Percentiles rank a stretch among this genome's conserved stretches.
These are phyloP conservation scores for Leucaena leucocephala DNA, from an alignment of 306 rosid species.

Conservation along the genomic window DNA sequence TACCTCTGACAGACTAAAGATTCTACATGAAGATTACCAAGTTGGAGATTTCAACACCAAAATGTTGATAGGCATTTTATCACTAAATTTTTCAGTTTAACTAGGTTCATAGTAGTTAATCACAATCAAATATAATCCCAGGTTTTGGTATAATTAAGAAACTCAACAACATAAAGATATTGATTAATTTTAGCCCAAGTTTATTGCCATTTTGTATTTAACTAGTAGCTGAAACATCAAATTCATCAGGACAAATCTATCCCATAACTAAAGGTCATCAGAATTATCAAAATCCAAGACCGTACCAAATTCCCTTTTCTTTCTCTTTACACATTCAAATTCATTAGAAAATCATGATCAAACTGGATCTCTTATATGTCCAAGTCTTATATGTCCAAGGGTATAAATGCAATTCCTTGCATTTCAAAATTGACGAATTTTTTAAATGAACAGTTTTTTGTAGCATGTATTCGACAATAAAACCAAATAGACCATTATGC, in stretches of 20 bases:
- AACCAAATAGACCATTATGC: constrained; percentile 8
- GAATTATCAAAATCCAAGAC: not conserved
- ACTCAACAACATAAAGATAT: constrained; percentile 1
- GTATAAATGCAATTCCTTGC: not conserved
- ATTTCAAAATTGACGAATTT: not conserved
- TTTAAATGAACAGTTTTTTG: not conserved
- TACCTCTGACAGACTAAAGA: not conserved
- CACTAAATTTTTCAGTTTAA: not conserved
- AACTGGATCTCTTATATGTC: not conserved
- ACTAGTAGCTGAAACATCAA: not conserved
- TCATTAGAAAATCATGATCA: constrained; percentile 3
- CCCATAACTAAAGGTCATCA: not conserved
- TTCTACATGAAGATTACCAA: constrained; percentile 2
- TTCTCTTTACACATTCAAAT: not conserved
- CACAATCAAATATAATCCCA: not conserved
- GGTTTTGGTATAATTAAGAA: not conserved
- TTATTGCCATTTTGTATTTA: not conserved
- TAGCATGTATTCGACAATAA: not conserved
- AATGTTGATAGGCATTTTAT: not conserved
- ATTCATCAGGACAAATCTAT: not conserved
- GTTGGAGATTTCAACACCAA: not conserved
- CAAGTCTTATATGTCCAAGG: not conserved
- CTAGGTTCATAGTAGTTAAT: not conserved
- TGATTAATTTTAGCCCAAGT: constrained; percentile 19
- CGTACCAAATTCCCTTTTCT: not conserved